These are phyloP conservation scores for Plectosphaerella cucumerina DNA, from an alignment of 2,329 filamentous ascomycete species.

Conservation along the genomic window DNA sequence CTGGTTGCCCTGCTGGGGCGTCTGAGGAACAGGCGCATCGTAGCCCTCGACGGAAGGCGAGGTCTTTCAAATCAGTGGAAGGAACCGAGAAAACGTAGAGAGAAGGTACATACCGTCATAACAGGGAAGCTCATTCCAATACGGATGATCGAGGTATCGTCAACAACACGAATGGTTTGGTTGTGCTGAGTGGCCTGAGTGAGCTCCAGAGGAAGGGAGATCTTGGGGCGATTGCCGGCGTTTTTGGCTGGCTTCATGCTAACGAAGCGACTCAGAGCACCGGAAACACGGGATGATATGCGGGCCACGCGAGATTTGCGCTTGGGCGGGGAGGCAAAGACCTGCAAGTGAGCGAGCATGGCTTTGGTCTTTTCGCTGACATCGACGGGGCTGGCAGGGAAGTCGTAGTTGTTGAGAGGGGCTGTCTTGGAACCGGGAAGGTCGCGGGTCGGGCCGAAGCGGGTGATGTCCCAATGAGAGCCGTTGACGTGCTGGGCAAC, in stretches of 20 bases:
- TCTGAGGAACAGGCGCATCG: no score
- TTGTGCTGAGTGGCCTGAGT: not conserved
- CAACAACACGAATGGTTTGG: conserved; percentile 8
- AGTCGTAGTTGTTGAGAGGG: conserved; percentile 3
- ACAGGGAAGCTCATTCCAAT: no score
- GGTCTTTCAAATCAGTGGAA: no score
- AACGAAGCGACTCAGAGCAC: conserved; percentile 26
- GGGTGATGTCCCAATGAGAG: not conserved
- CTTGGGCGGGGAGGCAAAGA: conserved; percentile 23
- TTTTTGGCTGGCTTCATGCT: conserved; percentile 18
- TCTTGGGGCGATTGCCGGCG: conserved; percentile 8
- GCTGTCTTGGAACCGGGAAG: conserved; percentile 7
- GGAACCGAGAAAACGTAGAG: no score
- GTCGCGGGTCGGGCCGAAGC: not conserved
- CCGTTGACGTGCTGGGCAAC: not conserved
- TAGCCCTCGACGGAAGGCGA: no score
- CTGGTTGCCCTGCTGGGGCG: no score
- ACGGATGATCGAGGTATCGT: conserved; percentile 1
- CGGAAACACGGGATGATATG: conserved; percentile 26
- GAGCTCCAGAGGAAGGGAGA: conserved; percentile 6
- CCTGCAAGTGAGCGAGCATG: conserved; percentile 31
- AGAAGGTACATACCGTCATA: no score
- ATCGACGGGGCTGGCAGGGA: no score
- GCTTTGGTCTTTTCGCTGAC: conserved; percentile 23
- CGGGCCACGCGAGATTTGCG: conserved; percentile 9